Evolutionary conservation across 345 rosid species (phyloP).

Genomic region (Eucalyptus polyanthemos): DNA sequence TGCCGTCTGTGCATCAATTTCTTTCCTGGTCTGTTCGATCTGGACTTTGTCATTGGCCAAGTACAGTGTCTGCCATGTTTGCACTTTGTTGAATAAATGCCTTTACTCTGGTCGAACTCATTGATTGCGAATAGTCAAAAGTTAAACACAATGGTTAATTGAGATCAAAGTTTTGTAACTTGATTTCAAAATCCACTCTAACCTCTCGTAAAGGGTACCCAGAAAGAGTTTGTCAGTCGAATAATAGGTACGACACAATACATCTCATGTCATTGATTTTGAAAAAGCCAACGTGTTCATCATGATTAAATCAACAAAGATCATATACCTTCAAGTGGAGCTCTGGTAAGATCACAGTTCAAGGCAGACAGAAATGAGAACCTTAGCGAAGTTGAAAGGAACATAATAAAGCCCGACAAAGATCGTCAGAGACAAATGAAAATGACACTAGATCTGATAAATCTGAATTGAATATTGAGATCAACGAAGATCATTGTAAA

Average conservation of each 20-base stretch:
- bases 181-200: not conserved
- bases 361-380: not conserved
- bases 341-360: not conserved
- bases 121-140: not conserved
- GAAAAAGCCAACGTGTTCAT: not conserved
- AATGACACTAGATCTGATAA: not conserved
- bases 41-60: not conserved
- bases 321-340: not conserved
- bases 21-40: not conserved
- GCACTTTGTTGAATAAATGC: not conserved
- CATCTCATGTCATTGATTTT: not conserved
- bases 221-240: not conserved
- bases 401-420: not conserved
- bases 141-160: not conserved
- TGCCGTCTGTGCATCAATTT: not conserved
- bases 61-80: not conserved
- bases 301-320: not conserved
- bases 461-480: not conserved
- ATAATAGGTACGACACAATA: not conserved
- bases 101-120: not conserved
- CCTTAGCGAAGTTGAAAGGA: not conserved
- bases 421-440: not conserved
- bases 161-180: not conserved
- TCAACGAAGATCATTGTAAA: not conserved
- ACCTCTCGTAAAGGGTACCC: not conserved